Base-by-base conservation (phyloP, 441 rosid species). In the Croton setiger region DNA sequence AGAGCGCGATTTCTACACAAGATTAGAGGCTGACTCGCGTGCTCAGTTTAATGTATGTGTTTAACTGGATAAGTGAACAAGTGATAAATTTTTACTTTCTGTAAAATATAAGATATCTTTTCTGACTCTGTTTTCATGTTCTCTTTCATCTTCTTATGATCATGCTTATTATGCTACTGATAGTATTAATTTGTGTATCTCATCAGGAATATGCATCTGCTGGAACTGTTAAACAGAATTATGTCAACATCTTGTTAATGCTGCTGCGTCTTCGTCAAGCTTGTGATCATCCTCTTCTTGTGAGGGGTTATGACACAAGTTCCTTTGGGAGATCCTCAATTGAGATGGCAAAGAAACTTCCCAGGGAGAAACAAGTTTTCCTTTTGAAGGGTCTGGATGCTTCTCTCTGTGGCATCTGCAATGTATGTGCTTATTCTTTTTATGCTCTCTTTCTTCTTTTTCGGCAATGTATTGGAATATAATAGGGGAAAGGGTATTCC, bases 221-320 rank as follows among this genome's bases (percentile, higher is more conserved):
- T 51, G 98, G 98, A 76, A 93, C 95, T 59, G 93, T 93, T 37
- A 90, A 87, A 74, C 93, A 90, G 73, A 93, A 90, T 78, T 93
- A 90, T 54, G 97, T 88, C 52, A 93, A 93, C 77, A 90, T 93
- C 76, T 80, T 93, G 78, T 78, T 93, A 84, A 90, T 93, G 98
- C 92, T 93, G 70, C 78, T 93, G 86, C 96, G 98, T 54, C 96
- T 93, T 72, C 90, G 97, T 60, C 98, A 93, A 84, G 97, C 98
- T 47, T 93, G 97, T 71, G 98, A 90, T 80, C 95, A 92, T 72
- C 98, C 93, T 69, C 91, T 86, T 82, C 93, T 93, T 60, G 97
- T 93, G 44, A 88, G 82, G 72, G 97, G 93, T 12, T 70, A 70
- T 54, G 85, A 86, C 81, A 84, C 85, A 73, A 79, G 37, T 79